Base-by-base conservation (phyloP, 441 rosid species). In the Gossypium davidsonii region DNA sequence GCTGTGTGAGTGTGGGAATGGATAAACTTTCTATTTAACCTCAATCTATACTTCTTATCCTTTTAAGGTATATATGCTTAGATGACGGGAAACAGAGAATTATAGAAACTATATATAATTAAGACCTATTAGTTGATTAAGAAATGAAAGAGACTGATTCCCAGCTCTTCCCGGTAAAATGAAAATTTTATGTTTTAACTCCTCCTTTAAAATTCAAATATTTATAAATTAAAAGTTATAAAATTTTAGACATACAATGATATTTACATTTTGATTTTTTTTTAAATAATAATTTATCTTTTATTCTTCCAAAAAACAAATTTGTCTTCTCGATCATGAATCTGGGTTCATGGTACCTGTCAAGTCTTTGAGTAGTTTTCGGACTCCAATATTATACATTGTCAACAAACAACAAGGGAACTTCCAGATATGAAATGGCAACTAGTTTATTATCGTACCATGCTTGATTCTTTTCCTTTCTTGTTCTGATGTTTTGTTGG, bases 341-440 rank as follows among this genome's bases (percentile, higher is more conserved):
- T 56, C 6, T 31, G 14, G 39, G 37, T 44, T 23, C 70, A 42
- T 17, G 31, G n/a, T 14, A 1, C 4, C 20, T 46, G n/a, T n/a
- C 11, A 8, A 64, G 52, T 39, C 9, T 18, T 63, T 39, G 9
- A 7, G 42, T 37, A 37, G 9, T 37, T 7, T 37, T 37, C 8
- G 7, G 39, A 34, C 39, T 34, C 39, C n/a, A n/a, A 12, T 0
- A 3, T 51, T n/a, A 51, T 66, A 55, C 4, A 3, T 23, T 62
- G 55, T 56, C 6, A 57, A 49, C 78, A 64, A 57, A 56, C 59
- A 51, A 70, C 73, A 59, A 6, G 65, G 55, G 21, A 51, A 48
- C 52, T 68, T 65, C 21, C 42, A 23, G n/a, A 10, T 34, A 17
- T 14, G 25, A 20, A 63, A 56, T 57, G 75, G 73, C 78, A 51